Base-by-base conservation (phyloP, 805 yeast species). In the Myxozyma neotropica region DNA sequence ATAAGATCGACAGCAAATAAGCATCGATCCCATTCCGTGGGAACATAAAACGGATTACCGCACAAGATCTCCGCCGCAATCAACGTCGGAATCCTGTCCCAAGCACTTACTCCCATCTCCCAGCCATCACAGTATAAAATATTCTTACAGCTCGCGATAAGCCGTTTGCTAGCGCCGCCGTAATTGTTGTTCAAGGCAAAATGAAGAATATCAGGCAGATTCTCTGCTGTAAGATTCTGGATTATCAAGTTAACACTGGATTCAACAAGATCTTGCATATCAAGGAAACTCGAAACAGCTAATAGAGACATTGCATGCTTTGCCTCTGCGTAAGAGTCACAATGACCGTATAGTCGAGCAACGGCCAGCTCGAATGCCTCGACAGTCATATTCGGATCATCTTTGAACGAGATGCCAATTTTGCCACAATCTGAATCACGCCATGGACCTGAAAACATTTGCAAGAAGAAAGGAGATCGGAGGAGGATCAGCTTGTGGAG, bases 11-110 rank as follows among this genome's bases (percentile, higher is more conserved):
- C 38, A 2, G 78, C 72, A 61, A 82, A 81, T 29, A 78, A 60
- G 44, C 82, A 80, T 53, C 86, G 72, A 44, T 81, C 84, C 83
- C 83, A 81, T 67, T 82, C 86, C 1, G 77, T 75, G 1, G 82
- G 81, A 3, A 81, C 81, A 67, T 79, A 82, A 63, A 82, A 82
- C 21, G 78, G 79, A 64, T 83, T 83, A 17, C 77, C 73, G 0
- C 80, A 77, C 13, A 82, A 74, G 4, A 80, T 80, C 27, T 76
- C 78, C 0, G 78, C 73, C 15, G 80, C 74, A 4, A 81, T 70
- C 0, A 71, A 63, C 0, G 69, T 69, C 0, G 85, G 83, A 10
- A 82, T 73, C 0, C 73, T 77, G 58, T 76, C 79, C 85, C 85
- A 81, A 8, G 65, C 67, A n/a, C 70, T 70, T 3, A 72, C 72